These are phyloP conservation scores for Kwoniella mangroviensis DNA, from an alignment of 768 basidiomycete genomes.

Conservation along the genomic window DNA sequence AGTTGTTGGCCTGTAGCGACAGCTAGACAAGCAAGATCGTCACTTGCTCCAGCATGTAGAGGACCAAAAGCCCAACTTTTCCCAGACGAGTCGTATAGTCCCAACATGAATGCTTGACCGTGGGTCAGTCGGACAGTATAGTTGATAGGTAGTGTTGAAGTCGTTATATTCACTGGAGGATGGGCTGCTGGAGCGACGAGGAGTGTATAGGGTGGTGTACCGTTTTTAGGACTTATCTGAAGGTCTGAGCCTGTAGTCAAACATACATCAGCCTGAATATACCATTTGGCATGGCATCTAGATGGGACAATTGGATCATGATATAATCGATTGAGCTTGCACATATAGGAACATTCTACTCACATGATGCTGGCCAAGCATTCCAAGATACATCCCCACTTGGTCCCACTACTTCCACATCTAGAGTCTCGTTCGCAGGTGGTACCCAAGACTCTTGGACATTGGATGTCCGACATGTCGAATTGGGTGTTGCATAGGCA, in stretches of 20 bases:
- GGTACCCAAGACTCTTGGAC: constrained; percentile 45
- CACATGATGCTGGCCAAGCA: constrained; percentile 45
- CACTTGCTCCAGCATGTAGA: constrained; percentile 36
- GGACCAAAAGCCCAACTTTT: constrained; percentile 45
- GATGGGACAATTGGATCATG: too few species aligned
- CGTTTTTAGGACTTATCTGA: constrained; percentile 42
- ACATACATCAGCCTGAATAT: not conserved
- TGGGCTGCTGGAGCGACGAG: constrained; percentile 45
- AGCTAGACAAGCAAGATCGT: constrained; percentile 34
- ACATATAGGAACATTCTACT: not conserved
- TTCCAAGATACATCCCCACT: constrained; percentile 34
- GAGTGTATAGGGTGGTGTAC: constrained; percentile 44
- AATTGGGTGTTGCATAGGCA: constrained; percentile 27
- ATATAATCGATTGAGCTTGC: too few species aligned
- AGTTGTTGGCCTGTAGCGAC: constrained; percentile 31
- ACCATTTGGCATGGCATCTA: too few species aligned
- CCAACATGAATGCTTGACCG: constrained; percentile 48
- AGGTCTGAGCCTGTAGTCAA: constrained; percentile 37
- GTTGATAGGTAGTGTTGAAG: constrained; percentile 34
- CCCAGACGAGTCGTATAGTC: constrained; percentile 38
- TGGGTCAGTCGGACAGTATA: constrained; percentile 47
- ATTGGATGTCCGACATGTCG: constrained; percentile 24
- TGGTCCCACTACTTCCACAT: constrained; percentile 33
- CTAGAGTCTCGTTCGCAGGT: constrained; percentile 22
- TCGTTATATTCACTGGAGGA: constrained; percentile 49